phyloP scores from a whole-genome alignment of 2,329 filamentous ascomycete species.

The Fusarium albidum region DNA sequence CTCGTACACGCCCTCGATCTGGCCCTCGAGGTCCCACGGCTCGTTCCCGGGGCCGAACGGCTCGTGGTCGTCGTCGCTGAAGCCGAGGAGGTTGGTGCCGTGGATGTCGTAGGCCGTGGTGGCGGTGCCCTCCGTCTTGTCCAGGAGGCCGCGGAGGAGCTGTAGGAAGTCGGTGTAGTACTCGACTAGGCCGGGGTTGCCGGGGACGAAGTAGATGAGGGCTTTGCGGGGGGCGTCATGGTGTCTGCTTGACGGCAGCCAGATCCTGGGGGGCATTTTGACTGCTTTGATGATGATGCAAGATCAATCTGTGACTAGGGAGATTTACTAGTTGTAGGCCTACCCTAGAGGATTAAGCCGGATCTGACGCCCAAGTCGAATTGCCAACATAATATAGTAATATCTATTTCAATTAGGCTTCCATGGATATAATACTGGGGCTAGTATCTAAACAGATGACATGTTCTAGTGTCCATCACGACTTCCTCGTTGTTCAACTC shows the following conservation, averaged over 20 bases:
- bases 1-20: conserved; percentile 56
- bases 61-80: conserved; percentile 60
- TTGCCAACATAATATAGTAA: no score
- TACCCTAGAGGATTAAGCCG: no score
- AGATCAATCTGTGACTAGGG: neutral
- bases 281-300: neutral
- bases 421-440: no score
- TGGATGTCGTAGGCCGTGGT: conserved; percentile 66
- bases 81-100: conserved; percentile 67
- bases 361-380: no score
- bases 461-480: no score
- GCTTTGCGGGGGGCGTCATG: conserved; percentile 40
- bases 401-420: no score
- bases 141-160: conserved; percentile 62
- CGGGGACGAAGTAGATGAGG: conserved; percentile 77
- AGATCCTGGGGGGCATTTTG: conserved; percentile 40
- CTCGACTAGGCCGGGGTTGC: conserved; percentile 78
- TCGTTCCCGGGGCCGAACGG: conserved; percentile 51
- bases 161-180: conserved; percentile 77
- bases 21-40: conserved; percentile 62
- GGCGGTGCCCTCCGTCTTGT: conserved; percentile 49
- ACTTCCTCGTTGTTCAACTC: no score
- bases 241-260: conserved; percentile 40
- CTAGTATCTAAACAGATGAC: no score
- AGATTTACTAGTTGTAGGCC: no score